phyloP scores from a whole-genome alignment of 73 alveolate species.

The Paramecium bursaria region DNA sequence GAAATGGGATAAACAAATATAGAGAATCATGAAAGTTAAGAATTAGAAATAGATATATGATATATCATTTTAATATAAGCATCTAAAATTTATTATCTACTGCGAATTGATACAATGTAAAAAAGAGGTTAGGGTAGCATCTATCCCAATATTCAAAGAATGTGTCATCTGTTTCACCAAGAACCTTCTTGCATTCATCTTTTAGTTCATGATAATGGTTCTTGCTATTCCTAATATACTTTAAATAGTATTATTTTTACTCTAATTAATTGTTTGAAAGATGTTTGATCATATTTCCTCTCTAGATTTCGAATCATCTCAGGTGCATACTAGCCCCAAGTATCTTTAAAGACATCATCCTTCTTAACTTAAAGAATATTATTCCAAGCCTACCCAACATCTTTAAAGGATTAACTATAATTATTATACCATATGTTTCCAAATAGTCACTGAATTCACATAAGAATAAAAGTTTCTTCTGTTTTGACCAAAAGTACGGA shows the following conservation, averaged over 20 bases:
- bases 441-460: slow-evolving; percentile 75
- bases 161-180: slow-evolving; percentile 75
- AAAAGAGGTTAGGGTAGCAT: slow-evolving; percentile 68
- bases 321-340: slow-evolving; percentile 19
- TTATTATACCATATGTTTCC: slow-evolving; percentile 66
- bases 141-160: slow-evolving; percentile 64
- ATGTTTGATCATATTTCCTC: slow-evolving; percentile 71
- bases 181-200: slow-evolving; percentile 65
- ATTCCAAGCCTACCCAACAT: slow-evolving; percentile 14
- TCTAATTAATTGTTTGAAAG: slow-evolving; percentile 73
- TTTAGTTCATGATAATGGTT: slow-evolving; percentile 78
- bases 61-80: too few species aligned
- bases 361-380: too few species aligned
- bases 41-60: too few species aligned
- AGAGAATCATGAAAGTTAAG: too few species aligned
- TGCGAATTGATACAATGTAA: slow-evolving; percentile 42
- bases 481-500: slow-evolving; percentile 75
- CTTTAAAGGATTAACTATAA: not conserved
- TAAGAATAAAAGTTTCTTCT: slow-evolving; percentile 71
- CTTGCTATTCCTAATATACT: slow-evolving; percentile 75
- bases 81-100: slow-evolving; percentile 8
- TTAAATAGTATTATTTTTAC: slow-evolving; percentile 6
- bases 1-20: too few species aligned
- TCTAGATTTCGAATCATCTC: slow-evolving; percentile 25
- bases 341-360: slow-evolving; percentile 28